Conservation (phyloP, 2,329 filamentous ascomycete species). For the Mycosphaerella sp. region DNA sequence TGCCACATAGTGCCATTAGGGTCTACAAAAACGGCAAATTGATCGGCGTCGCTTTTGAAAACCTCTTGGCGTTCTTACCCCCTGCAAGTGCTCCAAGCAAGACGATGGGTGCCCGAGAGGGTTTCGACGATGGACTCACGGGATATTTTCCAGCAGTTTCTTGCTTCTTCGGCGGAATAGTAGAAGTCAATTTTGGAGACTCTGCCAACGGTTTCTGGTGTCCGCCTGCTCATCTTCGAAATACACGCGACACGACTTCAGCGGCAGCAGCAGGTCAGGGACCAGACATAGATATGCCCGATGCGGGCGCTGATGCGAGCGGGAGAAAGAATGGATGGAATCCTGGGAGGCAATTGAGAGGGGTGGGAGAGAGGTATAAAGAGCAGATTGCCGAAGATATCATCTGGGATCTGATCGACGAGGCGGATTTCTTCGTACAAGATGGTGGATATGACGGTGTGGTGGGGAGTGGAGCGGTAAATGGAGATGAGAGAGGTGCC, state of each 20-base stretch:
- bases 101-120: conserved; percentile 67
- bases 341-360: conserved; percentile 41
- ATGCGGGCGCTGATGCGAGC: conserved; percentile 19
- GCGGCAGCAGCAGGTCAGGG: neutral
- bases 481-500: conserved; percentile 18
- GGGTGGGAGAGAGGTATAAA: conserved; percentile 71
- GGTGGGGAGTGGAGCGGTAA: conserved; percentile 21
- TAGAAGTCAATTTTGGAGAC: conserved; percentile 89
- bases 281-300: conserved; percentile 34
- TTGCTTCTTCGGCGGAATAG: conserved; percentile 83
- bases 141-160: conserved; percentile 94
- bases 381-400: conserved; percentile 95
- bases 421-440: conserved; percentile 82
- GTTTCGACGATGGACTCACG: conserved; percentile 87
- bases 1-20: conserved; percentile 79
- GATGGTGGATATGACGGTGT: conserved; percentile 46
- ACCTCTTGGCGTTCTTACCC: conserved; percentile 84
- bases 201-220: conserved; percentile 79
- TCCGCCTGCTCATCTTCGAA: conserved; percentile 56
- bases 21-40: conserved; percentile 88
- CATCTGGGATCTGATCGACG: conserved; percentile 87
- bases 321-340: conserved; percentile 27
- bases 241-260: conserved; percentile 14
- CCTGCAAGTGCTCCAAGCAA: conserved; percentile 71
- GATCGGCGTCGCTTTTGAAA: conserved; percentile 80